Evolutionary conservation across 192 early-diverging fungal genomes (phyloP).

Genomic region (Geosiphon pyriformis): DNA sequence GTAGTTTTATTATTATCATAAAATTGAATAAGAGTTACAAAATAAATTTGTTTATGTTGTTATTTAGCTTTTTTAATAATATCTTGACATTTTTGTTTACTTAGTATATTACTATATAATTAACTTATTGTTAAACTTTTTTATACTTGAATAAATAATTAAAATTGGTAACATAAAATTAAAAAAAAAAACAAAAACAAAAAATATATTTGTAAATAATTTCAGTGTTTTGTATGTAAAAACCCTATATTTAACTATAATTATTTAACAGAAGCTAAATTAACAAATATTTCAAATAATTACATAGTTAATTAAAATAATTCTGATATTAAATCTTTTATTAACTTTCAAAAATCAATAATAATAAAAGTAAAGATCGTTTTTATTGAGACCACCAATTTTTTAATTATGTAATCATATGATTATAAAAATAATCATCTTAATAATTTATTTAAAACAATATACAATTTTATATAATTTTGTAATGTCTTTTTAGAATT

Average conservation of each 20-base stretch:
- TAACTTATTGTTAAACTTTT: slow-evolving; percentile 17
- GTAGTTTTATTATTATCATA: slow-evolving; percentile 2
- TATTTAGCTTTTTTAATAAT: neutral
- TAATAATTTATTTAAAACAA: slow-evolving; percentile 1
- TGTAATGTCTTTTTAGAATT: neutral
- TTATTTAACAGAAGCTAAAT: neutral
- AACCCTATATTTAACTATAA: slow-evolving; percentile 1
- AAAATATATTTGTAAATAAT: neutral
- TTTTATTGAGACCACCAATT: neutral
- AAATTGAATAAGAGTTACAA: neutral
- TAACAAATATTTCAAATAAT: neutral
- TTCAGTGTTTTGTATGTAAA: slow-evolving; percentile 2
- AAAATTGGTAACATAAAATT: neutral
- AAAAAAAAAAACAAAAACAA: neutral
- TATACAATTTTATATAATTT: slow-evolving; percentile 5
- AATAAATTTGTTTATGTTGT: neutral
- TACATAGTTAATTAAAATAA: neutral
- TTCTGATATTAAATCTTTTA: neutral
- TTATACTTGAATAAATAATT: neutral
- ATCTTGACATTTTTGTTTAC: slow-evolving; percentile 5
- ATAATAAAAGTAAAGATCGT: neutral
- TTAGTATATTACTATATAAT: slow-evolving; percentile 10
- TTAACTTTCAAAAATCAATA: neutral
- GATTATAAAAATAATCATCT: slow-evolving; percentile 5
- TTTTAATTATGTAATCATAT: neutral